Percentiles rank a stretch among this genome's conserved stretches.
phyloP scores from a whole-genome alignment of 1,284 basidiomycete genomes.

The Tylopilus sp. region DNA sequence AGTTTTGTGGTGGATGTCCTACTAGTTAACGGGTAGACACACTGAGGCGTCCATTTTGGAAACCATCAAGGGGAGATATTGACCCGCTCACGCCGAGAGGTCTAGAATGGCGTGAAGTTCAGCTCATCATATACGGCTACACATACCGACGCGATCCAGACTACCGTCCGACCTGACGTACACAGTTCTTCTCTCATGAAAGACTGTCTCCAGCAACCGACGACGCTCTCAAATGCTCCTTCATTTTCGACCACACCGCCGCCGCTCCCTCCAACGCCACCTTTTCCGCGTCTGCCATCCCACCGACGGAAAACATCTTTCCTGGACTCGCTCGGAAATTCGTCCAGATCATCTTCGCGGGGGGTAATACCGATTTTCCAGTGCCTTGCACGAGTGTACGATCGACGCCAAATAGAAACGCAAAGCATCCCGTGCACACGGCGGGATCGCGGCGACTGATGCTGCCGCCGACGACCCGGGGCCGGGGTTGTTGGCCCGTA shows the following conservation, averaged over 20 bases:
- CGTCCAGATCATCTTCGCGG: conserved; percentile 40
- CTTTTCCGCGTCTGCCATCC: conserved; percentile 42
- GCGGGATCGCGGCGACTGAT: conserved; percentile 7
- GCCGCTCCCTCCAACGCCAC: conserved; percentile 45
- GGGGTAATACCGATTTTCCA: conserved; percentile 4
- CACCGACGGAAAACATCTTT: conserved; percentile 35
- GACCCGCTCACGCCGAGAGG: not conserved
- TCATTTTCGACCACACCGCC: conserved; percentile 46
- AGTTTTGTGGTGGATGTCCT: too few species aligned
- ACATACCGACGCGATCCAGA: not conserved
- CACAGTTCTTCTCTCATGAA: conserved; percentile 28
- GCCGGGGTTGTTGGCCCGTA: conserved; percentile 3
- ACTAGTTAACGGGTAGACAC: not conserved
- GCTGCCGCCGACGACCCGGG: conserved; percentile 37
- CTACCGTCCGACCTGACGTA: conserved; percentile 6
- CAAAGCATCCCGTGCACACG: conserved; percentile 49
- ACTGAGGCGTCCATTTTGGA: too few species aligned
- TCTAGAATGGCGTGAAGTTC: not conserved
- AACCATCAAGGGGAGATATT: too few species aligned
- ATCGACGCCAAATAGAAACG: conserved; percentile 54
- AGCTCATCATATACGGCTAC: not conserved
- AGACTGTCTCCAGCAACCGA: conserved; percentile 22
- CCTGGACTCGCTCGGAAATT: conserved; percentile 33
- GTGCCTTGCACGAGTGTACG: conserved; percentile 9
- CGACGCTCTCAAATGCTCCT: conserved; percentile 35